Percentiles rank a stretch among this genome's conserved stretches.
These are phyloP conservation scores for Avena atlantica DNA, from an alignment of 176 grass and related monocot genomes.

Conservation along the genomic window DNA sequence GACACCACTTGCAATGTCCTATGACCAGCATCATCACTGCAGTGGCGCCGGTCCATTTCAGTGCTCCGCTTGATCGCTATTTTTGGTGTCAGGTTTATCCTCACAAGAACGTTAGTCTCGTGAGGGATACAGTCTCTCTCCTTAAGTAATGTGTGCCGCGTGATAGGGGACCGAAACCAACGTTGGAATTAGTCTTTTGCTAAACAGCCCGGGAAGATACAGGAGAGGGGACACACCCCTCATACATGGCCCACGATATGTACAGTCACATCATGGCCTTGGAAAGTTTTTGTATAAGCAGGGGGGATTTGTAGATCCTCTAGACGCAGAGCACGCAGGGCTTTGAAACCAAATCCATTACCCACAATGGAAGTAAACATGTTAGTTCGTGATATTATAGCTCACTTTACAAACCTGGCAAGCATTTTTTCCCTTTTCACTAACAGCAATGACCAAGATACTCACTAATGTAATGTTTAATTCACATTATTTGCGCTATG, in stretches of 20 bases:
- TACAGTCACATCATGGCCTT: neutral
- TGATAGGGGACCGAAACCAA: neutral
- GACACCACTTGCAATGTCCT: neutral
- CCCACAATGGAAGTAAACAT: too few species aligned
- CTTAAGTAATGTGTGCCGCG: neutral
- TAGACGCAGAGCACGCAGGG: neutral
- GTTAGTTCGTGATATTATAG: slow-evolving; percentile 3
- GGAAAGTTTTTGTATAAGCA: too few species aligned
- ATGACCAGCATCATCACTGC: neutral
- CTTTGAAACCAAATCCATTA: too few species aligned
- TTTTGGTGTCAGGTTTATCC: neutral
- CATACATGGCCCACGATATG: neutral
- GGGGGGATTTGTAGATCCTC: too few species aligned
- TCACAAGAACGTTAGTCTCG: neutral
- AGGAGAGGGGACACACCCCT: neutral
- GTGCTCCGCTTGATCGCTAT: neutral
- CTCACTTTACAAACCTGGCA: neutral
- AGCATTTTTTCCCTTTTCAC: slow-evolving; percentile 20
- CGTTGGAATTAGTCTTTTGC: neutral
- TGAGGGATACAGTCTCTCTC: too few species aligned
- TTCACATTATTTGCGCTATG: slow-evolving; percentile 14
- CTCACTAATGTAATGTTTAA: neutral
- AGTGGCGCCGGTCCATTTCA: neutral
- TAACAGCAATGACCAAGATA: neutral
- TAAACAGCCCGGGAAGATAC: neutral